phyloP scores from a whole-genome alignment of 805 yeast species.

The Zygoascus bituminiphila region DNA sequence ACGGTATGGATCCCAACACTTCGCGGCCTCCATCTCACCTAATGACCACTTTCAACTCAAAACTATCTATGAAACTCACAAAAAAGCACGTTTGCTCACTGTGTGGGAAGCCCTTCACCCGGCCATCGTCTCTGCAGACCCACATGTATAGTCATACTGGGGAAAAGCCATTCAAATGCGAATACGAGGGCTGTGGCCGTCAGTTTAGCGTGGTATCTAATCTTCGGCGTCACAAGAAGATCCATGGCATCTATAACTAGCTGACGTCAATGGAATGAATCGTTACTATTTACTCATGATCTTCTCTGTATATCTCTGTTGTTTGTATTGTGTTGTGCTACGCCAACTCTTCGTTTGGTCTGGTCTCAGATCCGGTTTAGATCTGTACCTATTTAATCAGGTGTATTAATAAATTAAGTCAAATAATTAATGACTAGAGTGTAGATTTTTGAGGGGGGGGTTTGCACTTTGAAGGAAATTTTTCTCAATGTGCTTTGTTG shows the following conservation, averaged over 20 bases:
- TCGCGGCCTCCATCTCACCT: conserved; percentile 18
- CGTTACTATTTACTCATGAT: no score
- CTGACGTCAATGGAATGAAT: no score
- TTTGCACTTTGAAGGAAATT: no score
- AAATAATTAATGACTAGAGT: background rate
- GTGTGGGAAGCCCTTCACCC: conserved; percentile 70
- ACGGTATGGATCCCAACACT: conserved; percentile 2
- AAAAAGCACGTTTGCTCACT: conserved; percentile 33
- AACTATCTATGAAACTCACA: conserved; percentile 14
- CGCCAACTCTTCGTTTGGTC: no score
- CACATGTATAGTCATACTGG: conserved; percentile 80
- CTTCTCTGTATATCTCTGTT: no score
- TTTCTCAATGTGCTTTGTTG: no score
- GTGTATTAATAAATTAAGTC: background rate
- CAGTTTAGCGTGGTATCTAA: conserved; percentile 72
- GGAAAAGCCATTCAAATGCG: conserved; percentile 61
- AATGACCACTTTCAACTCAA: conserved; percentile 21
- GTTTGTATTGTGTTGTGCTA: no score
- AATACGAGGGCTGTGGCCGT: conserved; percentile 63
- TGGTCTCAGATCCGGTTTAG: background rate
- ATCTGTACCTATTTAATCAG: background rate
- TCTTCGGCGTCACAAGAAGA: conserved; percentile 71
- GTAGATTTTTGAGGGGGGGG: no score
- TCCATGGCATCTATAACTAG: conserved; percentile 36
- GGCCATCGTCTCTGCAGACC: conserved; percentile 77